Evolutionary conservation across 108 stramenopile genomes (phyloP).

Genomic region (Aurantiochytrium sp.): DNA sequence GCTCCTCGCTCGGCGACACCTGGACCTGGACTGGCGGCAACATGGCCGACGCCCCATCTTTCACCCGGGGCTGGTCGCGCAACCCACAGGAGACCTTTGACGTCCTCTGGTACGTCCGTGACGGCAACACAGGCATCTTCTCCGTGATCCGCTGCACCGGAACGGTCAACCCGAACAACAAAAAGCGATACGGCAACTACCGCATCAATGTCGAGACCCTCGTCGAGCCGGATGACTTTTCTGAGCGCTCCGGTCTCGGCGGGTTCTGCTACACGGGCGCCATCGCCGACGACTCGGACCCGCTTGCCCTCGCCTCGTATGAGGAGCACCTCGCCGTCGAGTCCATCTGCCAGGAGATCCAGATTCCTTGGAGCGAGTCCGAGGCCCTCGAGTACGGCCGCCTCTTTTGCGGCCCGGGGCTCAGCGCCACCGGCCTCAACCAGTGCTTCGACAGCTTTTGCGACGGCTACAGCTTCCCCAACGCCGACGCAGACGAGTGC

Average conservation of each 20-base stretch:
- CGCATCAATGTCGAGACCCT: constrained; percentile 16
- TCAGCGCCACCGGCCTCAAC: background rate
- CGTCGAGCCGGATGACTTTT: background rate
- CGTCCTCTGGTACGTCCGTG: background rate
- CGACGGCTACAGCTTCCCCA: background rate
- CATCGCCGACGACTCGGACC: background rate
- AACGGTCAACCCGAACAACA: background rate
- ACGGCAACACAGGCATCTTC: background rate
- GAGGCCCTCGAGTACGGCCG: background rate
- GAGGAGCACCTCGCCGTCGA: background rate
- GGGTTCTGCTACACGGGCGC: background rate
- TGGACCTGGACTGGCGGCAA: background rate
- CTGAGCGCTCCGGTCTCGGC: background rate
- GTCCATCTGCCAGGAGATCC: background rate
- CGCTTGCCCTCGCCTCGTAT: background rate
- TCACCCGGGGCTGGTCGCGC: background rate
- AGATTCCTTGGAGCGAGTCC: background rate
- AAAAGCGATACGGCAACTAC: background rate
- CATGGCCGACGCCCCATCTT: background rate
- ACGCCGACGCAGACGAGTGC: background rate
- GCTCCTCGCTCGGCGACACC: background rate
- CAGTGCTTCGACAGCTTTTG: background rate
- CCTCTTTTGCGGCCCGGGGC: background rate
- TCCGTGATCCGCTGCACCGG: constrained; percentile 15
- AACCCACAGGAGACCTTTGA: background rate